phyloP scores from a whole-genome alignment of 2,329 filamentous ascomycete genomes.

The Ophiostoma himal-ulmi region DNA sequence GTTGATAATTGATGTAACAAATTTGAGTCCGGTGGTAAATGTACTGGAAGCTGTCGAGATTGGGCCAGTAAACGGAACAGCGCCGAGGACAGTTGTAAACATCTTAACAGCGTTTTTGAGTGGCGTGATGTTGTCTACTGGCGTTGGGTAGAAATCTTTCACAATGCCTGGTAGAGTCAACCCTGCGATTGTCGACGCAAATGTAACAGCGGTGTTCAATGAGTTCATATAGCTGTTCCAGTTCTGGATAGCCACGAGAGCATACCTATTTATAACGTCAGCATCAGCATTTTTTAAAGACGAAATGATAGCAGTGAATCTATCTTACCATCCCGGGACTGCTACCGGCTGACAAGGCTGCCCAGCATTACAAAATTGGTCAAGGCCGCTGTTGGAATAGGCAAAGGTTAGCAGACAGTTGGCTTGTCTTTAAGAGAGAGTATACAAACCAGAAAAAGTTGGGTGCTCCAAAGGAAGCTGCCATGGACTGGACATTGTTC shows the following conservation, averaged over 20 bases:
- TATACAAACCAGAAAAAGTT: background rate
- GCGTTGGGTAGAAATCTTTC: background rate
- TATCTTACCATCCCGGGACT: background rate
- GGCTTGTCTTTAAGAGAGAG: too few relatives aligned
- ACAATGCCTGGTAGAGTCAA: background rate
- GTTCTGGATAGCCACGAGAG: background rate
- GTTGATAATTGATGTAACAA: background rate
- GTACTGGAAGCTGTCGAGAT: background rate
- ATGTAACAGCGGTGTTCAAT: background rate
- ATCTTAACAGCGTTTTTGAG: background rate
- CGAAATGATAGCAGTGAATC: too few relatives aligned
- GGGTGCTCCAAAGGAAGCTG: background rate
- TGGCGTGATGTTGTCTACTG: background rate
- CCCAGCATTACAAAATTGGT: background rate
- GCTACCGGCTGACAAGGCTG: background rate
- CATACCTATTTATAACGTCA: background rate
- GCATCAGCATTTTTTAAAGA: too few relatives aligned
- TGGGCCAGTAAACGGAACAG: background rate
- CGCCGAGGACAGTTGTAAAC: background rate
- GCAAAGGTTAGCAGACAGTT: too few relatives aligned
- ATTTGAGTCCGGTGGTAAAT: background rate
- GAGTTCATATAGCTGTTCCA: background rate
- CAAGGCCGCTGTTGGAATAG: background rate
- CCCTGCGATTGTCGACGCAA: background rate
- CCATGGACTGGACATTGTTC: background rate